A percentile compares a stretch with the other conserved stretches of the same genome.
These are phyloP conservation scores for Theobroma cacao DNA, from an alignment of 345 rosid genomes.

Conservation along the genomic window DNA sequence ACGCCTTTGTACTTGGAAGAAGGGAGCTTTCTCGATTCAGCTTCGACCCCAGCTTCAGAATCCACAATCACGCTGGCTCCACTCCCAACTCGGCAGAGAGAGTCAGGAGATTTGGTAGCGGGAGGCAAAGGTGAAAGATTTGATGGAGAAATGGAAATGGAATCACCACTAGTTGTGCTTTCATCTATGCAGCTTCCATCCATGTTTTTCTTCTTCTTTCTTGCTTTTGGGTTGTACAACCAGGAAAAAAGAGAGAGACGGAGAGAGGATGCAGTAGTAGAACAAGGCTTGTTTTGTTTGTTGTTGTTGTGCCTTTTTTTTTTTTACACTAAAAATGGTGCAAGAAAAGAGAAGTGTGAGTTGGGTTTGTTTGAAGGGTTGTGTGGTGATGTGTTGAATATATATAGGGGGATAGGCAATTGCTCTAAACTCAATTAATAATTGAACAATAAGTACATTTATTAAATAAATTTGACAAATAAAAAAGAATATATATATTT, in stretches of 20 bases:
- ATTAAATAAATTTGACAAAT: neutral
- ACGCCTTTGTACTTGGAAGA: constrained; percentile 92
- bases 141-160: constrained; percentile 35
- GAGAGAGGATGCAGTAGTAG: neutral
- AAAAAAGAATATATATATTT: neutral
- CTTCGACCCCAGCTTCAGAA: constrained; percentile 59
- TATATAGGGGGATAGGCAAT: constrained; percentile 7
- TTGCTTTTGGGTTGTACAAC: constrained; percentile 2
- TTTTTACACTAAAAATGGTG: neutral
- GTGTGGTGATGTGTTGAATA: constrained; percentile 4
- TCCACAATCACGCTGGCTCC: constrained; percentile 60
- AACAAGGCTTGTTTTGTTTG: neutral
- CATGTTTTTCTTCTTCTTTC: constrained; percentile 26
- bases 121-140: constrained; percentile 12
- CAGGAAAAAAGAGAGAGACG: neutral
- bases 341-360: neutral
- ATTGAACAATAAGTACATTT: neutral
- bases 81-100: constrained; percentile 56
- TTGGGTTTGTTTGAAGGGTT: constrained; percentile 10
- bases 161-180: constrained; percentile 41
- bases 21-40: constrained; percentile 80
- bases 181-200: constrained; percentile 57
- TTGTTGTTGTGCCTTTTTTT: constrained; percentile 2
- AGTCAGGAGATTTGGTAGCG: constrained; percentile 28
- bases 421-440: neutral